phyloP scores from a whole-genome alignment of 495 filamentous ascomycete genomes.

The Penicillium pancosmium region DNA sequence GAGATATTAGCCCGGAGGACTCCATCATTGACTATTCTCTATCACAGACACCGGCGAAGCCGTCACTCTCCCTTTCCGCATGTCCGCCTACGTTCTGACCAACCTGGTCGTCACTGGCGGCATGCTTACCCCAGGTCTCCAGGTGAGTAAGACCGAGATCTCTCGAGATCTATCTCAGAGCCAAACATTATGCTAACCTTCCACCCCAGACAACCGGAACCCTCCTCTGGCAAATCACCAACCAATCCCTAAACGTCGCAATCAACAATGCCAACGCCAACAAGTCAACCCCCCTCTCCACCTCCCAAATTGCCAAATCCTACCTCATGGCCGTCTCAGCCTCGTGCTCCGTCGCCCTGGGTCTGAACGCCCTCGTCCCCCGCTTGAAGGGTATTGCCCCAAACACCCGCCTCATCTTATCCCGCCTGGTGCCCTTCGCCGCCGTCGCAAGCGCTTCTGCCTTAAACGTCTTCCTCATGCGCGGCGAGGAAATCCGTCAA shows the following conservation, averaged over 20 bases:
- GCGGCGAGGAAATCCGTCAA: constrained; percentile 87
- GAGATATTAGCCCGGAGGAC: not conserved
- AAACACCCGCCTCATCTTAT: constrained; percentile 69
- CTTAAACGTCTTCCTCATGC: constrained; percentile 97
- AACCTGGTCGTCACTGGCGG: constrained; percentile 96
- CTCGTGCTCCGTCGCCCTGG: constrained; percentile 88
- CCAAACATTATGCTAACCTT: too few relatives aligned
- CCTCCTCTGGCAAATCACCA: constrained; percentile 91
- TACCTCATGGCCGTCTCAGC: constrained; percentile 92
- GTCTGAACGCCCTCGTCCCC: constrained; percentile 87
- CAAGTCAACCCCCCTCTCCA: constrained; percentile 86
- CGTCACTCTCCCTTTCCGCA: constrained; percentile 92
- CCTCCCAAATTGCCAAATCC: constrained; percentile 78
- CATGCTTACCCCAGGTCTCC: constrained; percentile 83
- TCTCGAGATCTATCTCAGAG: too few relatives aligned
- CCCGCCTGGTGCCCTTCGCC: constrained; percentile 89
- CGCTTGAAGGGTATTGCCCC: constrained; percentile 78
- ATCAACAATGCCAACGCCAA: constrained; percentile 98
- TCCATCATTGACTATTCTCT: not conserved
- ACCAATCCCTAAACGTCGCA: constrained; percentile 96
- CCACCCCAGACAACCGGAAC: constrained; percentile 73
- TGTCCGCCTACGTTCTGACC: constrained; percentile 93
- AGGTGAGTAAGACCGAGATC: constrained; percentile 18
- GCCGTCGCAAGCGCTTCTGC: constrained; percentile 89
- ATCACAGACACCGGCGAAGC: constrained; percentile 80